Evolutionary conservation across 1,139 yeast genomes (phyloP).

Genomic region (Geotrichum klebahnii): DNA sequence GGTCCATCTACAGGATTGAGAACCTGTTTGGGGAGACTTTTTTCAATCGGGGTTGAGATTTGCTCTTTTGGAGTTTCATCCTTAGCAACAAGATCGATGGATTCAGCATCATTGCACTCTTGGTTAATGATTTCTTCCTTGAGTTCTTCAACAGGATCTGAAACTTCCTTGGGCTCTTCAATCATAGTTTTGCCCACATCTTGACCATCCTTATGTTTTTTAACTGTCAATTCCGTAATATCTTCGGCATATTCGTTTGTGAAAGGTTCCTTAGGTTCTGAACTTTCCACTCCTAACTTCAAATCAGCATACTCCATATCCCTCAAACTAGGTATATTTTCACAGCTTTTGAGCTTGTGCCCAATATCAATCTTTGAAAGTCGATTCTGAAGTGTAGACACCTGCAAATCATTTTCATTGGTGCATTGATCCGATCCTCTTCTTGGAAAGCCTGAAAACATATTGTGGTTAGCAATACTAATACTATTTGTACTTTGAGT

Average conservation of each 20-base stretch:
- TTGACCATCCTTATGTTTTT: not conserved
- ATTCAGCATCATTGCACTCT: not conserved
- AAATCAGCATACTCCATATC: not conserved
- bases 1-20: not conserved
- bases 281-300: no score
- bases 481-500: slow-evolving; percentile 16
- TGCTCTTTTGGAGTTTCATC: not conserved
- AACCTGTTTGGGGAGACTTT: not conserved
- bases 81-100: not conserved
- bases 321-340: not conserved
- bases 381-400: not conserved
- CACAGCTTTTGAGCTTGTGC: not conserved
- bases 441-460: not conserved
- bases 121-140: not conserved
- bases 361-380: not conserved
- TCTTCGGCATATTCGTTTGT: no score
- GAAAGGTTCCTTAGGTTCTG: not conserved
- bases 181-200: not conserved
- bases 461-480: not conserved
- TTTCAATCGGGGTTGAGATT: no score
- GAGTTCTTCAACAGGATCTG: not conserved
- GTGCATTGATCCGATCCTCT: not conserved
- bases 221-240: no score
- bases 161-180: not conserved
- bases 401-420: not conserved